These are phyloP conservation scores for Fraxinus sp. DNA, from an alignment of 305 asterid genomes.

Conservation along the genomic window DNA sequence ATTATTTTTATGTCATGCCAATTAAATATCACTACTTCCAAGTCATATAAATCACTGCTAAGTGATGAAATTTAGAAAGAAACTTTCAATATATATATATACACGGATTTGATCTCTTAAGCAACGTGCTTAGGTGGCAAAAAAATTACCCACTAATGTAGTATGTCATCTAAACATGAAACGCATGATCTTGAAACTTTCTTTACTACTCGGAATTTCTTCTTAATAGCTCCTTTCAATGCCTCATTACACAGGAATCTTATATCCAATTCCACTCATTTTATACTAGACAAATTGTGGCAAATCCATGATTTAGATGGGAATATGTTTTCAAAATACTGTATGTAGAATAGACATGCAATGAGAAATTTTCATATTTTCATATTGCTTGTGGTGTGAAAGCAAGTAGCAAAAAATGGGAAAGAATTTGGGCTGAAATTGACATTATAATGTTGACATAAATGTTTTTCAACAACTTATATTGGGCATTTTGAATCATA, in stretches of 20 bases:
- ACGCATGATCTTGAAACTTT: not conserved
- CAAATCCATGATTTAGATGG: not conserved
- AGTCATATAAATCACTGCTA: not conserved
- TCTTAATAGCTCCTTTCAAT: not conserved
- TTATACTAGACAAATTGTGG: not conserved
- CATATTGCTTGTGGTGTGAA: conserved; percentile 4
- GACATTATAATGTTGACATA: conserved; percentile 9
- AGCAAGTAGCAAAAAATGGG: conserved; percentile 9
- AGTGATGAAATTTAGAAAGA: not conserved
- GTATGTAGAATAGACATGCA: not conserved
- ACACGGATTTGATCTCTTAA: too few species aligned
- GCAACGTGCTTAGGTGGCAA: too few species aligned
- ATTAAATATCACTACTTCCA: not conserved
- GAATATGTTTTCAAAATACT: not conserved
- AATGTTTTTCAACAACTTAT: not conserved
- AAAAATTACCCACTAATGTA: too few species aligned
- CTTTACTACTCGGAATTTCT: not conserved
- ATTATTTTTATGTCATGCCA: not conserved
- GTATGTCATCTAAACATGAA: too few species aligned
- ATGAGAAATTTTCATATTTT: conserved; percentile 23
- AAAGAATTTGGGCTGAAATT: conserved; percentile 11
- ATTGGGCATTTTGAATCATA: not conserved
- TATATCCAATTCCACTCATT: not conserved
- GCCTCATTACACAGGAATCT: not conserved
- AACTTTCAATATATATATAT: not conserved